Conservation (phyloP, 1,284 basidiomycete species). For the Moesziomyces antarcticus region DNA sequence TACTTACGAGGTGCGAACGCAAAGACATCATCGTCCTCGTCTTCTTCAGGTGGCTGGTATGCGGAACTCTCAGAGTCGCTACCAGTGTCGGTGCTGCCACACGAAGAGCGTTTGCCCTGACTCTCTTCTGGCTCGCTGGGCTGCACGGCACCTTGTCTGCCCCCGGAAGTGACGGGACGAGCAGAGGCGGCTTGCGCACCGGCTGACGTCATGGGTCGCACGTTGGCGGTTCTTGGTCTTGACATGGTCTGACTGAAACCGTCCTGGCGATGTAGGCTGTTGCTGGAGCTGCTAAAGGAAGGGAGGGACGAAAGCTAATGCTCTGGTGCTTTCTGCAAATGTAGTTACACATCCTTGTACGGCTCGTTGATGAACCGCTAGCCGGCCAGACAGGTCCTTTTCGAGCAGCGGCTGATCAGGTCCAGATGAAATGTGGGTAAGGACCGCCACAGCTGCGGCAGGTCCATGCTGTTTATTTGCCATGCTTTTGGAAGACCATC, state of each 20-base stretch:
- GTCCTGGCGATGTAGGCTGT: background rate
- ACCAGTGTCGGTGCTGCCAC: background rate
- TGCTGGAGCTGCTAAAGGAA: background rate
- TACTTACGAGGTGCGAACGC: conserved; percentile 40
- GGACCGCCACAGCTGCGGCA: too few species aligned
- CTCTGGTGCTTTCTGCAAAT: background rate
- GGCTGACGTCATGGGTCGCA: conserved; percentile 20
- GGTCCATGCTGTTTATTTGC: too few species aligned
- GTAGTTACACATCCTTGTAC: too few species aligned
- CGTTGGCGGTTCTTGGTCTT: conserved; percentile 16
- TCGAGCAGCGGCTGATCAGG: too few species aligned
- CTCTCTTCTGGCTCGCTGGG: background rate
- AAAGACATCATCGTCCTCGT: conserved; percentile 42
- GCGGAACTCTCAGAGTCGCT: conserved; percentile 1
- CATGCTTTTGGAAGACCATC: too few species aligned
- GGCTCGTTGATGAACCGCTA: too few species aligned
- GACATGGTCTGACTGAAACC: conserved; percentile 12
- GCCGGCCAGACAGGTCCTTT: too few species aligned
- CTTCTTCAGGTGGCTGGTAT: conserved; percentile 14
- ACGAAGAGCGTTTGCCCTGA: conserved; percentile 1
- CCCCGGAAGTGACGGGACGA: conserved; percentile 17
- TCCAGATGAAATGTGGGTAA: too few species aligned
- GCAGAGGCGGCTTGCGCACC: conserved; percentile 3
- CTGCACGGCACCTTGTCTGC: background rate
- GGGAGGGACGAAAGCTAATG: background rate